A percentile compares a stretch with the other conserved stretches of the same genome.
phyloP scores from a whole-genome alignment of 2,329 filamentous ascomycete species.

The Monilinia fructigena region DNA sequence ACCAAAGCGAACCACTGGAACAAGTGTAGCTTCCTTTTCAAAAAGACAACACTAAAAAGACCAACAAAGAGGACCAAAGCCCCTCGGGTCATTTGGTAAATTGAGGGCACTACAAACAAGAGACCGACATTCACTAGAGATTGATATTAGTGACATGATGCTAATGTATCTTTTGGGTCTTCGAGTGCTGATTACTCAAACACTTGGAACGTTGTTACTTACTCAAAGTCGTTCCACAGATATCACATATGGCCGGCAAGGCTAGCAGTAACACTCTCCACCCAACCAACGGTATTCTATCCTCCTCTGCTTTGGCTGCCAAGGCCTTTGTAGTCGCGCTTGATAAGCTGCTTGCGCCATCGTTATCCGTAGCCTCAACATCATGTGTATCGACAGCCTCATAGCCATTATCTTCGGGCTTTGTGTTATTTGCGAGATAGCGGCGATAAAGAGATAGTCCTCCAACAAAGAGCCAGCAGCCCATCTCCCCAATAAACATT shows the following conservation, averaged over 20 bases:
- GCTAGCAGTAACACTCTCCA: conserved; percentile 72
- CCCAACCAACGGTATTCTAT: conserved; percentile 63
- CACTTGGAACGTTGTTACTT: conserved; percentile 1
- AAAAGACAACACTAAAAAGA: conserved; percentile 88
- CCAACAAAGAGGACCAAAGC: conserved; percentile 95
- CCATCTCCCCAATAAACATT: conserved; percentile 97
- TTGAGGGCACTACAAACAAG: conserved; percentile 89
- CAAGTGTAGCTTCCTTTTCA: conserved; percentile 73
- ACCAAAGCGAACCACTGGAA: conserved; percentile 92
- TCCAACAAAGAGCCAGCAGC: conserved; percentile 89
- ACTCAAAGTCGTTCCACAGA: conserved; percentile 74
- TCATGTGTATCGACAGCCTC: conserved; percentile 56
- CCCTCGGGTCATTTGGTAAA: conserved; percentile 98
- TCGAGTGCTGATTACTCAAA: not conserved
- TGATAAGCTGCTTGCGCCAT: conserved; percentile 48
- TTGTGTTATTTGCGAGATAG: conserved; percentile 48
- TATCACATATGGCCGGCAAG: conserved; percentile 88
- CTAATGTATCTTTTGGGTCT: not conserved
- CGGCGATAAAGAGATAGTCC: conserved; percentile 64
- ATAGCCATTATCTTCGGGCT: conserved; percentile 57
- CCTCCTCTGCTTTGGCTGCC: conserved; percentile 50
- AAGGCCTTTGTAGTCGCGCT: conserved; percentile 53
- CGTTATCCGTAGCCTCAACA: conserved; percentile 32
- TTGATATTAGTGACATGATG: conserved; percentile 8
- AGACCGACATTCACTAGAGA: conserved; percentile 89